Evolutionary conservation across 805 yeast genomes (phyloP).

Genomic region (Candida railenensis): DNA sequence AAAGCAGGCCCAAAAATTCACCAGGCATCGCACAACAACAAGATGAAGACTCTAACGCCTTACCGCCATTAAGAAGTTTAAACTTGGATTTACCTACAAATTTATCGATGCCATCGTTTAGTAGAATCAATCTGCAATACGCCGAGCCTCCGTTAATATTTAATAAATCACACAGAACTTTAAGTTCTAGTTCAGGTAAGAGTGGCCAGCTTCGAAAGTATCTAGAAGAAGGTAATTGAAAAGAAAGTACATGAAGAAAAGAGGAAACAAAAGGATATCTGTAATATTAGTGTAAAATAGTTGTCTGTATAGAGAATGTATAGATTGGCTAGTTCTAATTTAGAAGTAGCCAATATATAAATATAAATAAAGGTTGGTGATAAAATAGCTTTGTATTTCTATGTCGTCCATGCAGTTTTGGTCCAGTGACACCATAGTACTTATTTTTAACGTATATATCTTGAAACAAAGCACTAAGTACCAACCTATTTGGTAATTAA

Average conservation of each 20-base stretch:
- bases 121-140: constrained; percentile 1
- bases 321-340: no score
- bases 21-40: constrained; percentile 11
- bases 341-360: no score
- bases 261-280: not conserved
- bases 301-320: not conserved
- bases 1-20: constrained; percentile 6
- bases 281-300: constrained; percentile 4
- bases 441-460: no score
- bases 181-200: constrained; percentile 18
- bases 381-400: no score
- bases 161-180: constrained; percentile 10
- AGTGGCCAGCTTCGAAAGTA: constrained; percentile 17
- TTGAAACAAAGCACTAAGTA: no score
- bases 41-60: constrained; percentile 7
- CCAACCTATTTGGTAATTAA: no score
- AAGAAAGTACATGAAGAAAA: constrained; percentile 1
- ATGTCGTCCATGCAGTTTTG: no score
- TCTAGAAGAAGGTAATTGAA: constrained; percentile 11
- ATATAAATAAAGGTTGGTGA: no score
- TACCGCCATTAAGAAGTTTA: constrained; percentile 52
- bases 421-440: no score
- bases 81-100: constrained; percentile 51
- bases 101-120: constrained; percentile 23
- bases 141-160: constrained; percentile 2